Evolutionary conservation across 2,329 filamentous ascomycete species (phyloP).

Genomic region (Pseudopithomyces chartarum): DNA sequence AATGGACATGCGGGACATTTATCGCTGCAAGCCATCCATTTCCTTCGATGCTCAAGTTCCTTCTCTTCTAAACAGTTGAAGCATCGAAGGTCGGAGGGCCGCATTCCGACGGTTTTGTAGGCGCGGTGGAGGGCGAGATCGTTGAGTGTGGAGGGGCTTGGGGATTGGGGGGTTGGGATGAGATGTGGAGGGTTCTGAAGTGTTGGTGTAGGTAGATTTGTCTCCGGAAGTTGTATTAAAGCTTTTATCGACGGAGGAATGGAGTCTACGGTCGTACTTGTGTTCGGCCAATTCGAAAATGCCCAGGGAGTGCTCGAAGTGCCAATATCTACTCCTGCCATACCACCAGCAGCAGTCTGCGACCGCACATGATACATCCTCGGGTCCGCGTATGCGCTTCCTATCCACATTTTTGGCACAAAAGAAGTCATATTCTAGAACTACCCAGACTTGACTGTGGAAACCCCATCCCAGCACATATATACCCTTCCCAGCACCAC

Average conservation of each 20-base stretch:
- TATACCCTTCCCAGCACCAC: too few relatives aligned
- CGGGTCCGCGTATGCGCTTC: background rate
- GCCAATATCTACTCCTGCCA: background rate
- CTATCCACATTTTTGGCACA: too few relatives aligned
- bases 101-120: conserved; percentile 1
- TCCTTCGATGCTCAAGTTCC: background rate
- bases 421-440: too few relatives aligned
- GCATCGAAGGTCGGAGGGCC: background rate
- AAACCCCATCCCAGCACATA: too few relatives aligned
- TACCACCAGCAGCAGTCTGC: background rate
- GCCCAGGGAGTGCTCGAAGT: background rate
- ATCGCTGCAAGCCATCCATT: background rate
- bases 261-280: too few relatives aligned
- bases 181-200: background rate
- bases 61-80: background rate
- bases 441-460: too few relatives aligned
- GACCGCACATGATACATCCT: background rate
- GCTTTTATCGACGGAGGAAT: too few relatives aligned
- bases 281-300: too few relatives aligned
- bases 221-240: background rate
- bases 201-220: background rate
- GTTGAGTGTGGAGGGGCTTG: background rate
- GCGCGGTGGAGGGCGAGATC: background rate
- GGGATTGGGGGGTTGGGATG: background rate
- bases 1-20: background rate